Percentiles rank a stretch among this genome's conserved stretches.
Conservation (phyloP, 306 rosid genomes). For the Cicer cuneatum region DNA sequence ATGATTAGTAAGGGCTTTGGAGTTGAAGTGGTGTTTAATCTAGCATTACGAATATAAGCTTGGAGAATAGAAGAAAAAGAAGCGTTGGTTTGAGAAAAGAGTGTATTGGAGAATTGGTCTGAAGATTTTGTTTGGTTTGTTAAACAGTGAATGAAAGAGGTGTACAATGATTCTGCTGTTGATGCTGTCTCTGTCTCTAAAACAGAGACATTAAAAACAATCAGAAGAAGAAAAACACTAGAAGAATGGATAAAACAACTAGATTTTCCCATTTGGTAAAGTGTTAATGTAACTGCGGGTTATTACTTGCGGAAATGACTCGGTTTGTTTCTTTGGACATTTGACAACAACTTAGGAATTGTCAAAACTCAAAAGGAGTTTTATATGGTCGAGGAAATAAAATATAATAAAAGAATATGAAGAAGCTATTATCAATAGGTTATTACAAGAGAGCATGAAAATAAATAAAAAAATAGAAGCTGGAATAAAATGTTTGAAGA, state of each 20-base stretch:
- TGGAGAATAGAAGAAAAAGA: slow-evolving; percentile 66
- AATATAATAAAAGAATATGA: not conserved
- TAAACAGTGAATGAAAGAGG: slow-evolving; percentile 62
- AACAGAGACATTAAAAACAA: slow-evolving; percentile 37
- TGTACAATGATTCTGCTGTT: slow-evolving; percentile 51
- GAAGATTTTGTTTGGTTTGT: slow-evolving; percentile 48
- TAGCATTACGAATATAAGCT: slow-evolving; percentile 73
- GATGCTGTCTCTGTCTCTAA: slow-evolving; percentile 40
- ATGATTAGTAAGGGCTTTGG: slow-evolving; percentile 70
- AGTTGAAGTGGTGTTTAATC: slow-evolving; percentile 73
- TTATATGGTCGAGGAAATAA: not conserved
- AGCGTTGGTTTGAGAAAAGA: slow-evolving; percentile 51
- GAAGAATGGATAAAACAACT: not conserved
- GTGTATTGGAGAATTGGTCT: slow-evolving; percentile 40
- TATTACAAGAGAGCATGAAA: not conserved
- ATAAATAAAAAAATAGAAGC: not conserved
- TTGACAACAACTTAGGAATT: not conserved
- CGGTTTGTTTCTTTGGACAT: not conserved
- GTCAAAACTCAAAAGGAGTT: not conserved
- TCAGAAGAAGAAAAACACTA: slow-evolving; percentile 21
- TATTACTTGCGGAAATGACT: not conserved
- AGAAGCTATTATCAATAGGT: not conserved
- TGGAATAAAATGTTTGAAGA: not conserved
- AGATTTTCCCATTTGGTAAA: slow-evolving; percentile 36
- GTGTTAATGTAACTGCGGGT: not conserved